A percentile compares a stretch with the other conserved stretches of the same genome.
These are phyloP conservation scores for sweet orange (Citrus sinensis) DNA, from an alignment of 345 rosid genomes.

Conservation along the genomic window DVS_A1.0 CM039165.1:36613001-36613500, in stretches of 20 bases:
- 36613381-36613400: background rate
- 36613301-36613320: slow-evolving; percentile 8
- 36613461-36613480: background rate
- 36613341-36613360: slow-evolving; percentile 15
- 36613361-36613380: slow-evolving; percentile 1
- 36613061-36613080: slow-evolving; percentile 35
- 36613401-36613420: slow-evolving; percentile 6
- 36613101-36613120: slow-evolving; percentile 28
- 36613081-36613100: slow-evolving; percentile 27
- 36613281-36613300: background rate
- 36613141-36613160: slow-evolving; percentile 25
- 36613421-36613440: background rate
- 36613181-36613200: slow-evolving; percentile 12
- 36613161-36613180: slow-evolving; percentile 24
- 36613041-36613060: slow-evolving; percentile 7
- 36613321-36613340: slow-evolving; percentile 18
- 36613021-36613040: background rate
- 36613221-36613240: slow-evolving; percentile 22
- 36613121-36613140: slow-evolving; percentile 27
- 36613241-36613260: slow-evolving; percentile 16
- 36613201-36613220: slow-evolving; percentile 5
- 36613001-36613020: background rate
- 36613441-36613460: background rate
- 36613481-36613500: background rate
- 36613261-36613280: background rate